phyloP scores from a whole-genome alignment of 2,329 filamentous ascomycete species.

The Pseudogymnoascus sp. region DNA sequence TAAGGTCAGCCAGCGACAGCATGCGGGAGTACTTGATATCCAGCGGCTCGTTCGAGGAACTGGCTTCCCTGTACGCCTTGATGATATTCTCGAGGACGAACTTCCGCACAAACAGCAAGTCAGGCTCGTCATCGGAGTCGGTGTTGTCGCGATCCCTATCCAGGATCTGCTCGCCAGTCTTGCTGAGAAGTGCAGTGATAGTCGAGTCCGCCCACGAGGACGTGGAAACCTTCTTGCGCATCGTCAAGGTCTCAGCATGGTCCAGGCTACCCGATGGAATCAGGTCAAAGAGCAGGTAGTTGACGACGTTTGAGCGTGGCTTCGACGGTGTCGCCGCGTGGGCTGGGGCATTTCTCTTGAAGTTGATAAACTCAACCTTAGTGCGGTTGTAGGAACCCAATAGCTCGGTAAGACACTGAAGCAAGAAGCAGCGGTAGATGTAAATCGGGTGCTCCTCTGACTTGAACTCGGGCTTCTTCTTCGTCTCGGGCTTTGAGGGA shows the following conservation, averaged over 20 bases:
- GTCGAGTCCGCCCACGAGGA: constrained; percentile 80
- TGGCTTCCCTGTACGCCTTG: constrained; percentile 85
- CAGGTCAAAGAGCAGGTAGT: constrained; percentile 82
- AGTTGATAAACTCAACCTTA: constrained; percentile 99
- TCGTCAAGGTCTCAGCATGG: constrained; percentile 62
- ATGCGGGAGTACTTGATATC: constrained; percentile 83
- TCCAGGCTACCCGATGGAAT: constrained; percentile 55
- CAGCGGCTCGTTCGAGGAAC: constrained; percentile 66
- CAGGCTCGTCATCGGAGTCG: constrained; percentile 67
- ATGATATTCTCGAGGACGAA: constrained; percentile 92
- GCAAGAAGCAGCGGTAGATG: constrained; percentile 88
- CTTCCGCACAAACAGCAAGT: constrained; percentile 84
- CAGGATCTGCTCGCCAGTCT: constrained; percentile 69
- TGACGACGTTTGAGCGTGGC: constrained; percentile 82
- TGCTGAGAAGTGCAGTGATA: constrained; percentile 76
- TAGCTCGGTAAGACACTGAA: constrained; percentile 86
- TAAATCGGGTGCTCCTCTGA: constrained; percentile 91
- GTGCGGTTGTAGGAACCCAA: constrained; percentile 86
- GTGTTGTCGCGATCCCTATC: constrained; percentile 49
- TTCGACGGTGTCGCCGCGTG: constrained; percentile 81
- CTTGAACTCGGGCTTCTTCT: constrained; percentile 72
- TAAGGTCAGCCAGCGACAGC: constrained; percentile 80
- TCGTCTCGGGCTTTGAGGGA: constrained; percentile 37
- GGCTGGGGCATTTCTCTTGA: constrained; percentile 82
- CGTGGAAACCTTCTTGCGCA: constrained; percentile 80